phyloP scores from a whole-genome alignment of 768 basidiomycete species.

The Piloderma croceum region DNA sequence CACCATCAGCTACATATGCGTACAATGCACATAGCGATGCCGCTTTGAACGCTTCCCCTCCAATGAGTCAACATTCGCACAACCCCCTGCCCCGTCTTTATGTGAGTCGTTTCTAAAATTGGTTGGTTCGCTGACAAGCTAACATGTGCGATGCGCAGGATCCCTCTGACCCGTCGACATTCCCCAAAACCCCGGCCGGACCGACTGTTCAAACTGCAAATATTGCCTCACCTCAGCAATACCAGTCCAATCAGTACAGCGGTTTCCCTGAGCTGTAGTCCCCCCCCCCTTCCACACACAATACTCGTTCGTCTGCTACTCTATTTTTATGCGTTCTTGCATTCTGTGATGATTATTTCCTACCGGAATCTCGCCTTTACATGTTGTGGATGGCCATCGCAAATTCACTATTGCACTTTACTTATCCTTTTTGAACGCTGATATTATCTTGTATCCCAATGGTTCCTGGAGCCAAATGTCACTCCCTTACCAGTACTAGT shows the following conservation, averaged over 20 bases:
- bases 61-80: neutral
- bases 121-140: neutral
- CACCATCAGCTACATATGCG: slow-evolving; percentile 1
- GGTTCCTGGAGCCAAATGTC: no score
- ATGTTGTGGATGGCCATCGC: no score
- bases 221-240: slow-evolving; percentile 15
- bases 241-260: neutral
- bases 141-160: slow-evolving; percentile 16
- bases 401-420: no score
- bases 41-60: neutral
- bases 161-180: slow-evolving; percentile 33
- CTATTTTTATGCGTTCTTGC: neutral
- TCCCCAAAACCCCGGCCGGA: slow-evolving; percentile 25
- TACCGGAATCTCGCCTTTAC: no score
- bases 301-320: no score
- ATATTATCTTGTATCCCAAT: no score
- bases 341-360: no score
- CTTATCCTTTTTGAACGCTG: no score
- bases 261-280: neutral
- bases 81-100: neutral
- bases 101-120: neutral
- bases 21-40: neutral
- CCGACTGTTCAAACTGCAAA: slow-evolving; percentile 7
- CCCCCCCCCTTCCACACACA: no score
- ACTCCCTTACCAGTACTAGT: no score